A percentile compares a stretch with the other conserved stretches of the same genome.
phyloP scores from a whole-genome alignment of 306 rosid species.

The Phaseolus lunatus region DNA sequence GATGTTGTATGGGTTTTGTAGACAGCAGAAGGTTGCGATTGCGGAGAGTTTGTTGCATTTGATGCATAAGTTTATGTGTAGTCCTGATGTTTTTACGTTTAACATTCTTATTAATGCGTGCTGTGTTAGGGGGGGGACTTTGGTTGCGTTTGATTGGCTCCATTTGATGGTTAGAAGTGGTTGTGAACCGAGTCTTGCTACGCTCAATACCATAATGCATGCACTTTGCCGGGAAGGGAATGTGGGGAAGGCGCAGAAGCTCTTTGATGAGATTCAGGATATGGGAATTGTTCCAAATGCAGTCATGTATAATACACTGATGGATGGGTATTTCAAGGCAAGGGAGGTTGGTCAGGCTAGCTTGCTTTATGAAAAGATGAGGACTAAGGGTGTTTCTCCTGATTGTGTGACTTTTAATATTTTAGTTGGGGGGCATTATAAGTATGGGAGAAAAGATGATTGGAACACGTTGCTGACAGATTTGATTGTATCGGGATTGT shows the following conservation, averaged over 20 bases:
- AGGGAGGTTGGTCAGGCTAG: conserved; percentile 71
- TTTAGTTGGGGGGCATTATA: conserved; percentile 70
- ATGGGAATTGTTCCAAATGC: conserved; percentile 53
- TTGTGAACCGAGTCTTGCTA: conserved; percentile 60
- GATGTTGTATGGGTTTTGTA: conserved; percentile 71
- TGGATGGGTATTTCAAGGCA: conserved; percentile 84
- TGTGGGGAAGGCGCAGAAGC: conserved; percentile 59
- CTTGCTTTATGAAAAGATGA: conserved; percentile 75
- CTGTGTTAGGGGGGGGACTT: conserved; percentile 62
- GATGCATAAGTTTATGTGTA: conserved; percentile 64
- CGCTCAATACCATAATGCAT: conserved; percentile 57
- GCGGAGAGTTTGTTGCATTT: conserved; percentile 72
- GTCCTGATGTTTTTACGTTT: conserved; percentile 61
- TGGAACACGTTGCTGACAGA: conserved; percentile 59
- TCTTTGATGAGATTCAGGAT: conserved; percentile 60
- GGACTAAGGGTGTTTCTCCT: conserved; percentile 57
- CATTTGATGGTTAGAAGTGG: conserved; percentile 59
- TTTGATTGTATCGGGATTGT: conserved; percentile 47
- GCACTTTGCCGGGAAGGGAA: conserved; percentile 84
- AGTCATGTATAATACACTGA: conserved; percentile 58
- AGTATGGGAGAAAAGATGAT: conserved; percentile 73
- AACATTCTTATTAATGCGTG: conserved; percentile 63
- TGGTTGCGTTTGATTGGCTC: conserved; percentile 58
- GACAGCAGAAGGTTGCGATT: conserved; percentile 53
- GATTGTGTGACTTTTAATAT: conserved; percentile 80